Conservation (phyloP, 1,284 basidiomycete genomes). For the Phylloboletellus chloephorus region DNA sequence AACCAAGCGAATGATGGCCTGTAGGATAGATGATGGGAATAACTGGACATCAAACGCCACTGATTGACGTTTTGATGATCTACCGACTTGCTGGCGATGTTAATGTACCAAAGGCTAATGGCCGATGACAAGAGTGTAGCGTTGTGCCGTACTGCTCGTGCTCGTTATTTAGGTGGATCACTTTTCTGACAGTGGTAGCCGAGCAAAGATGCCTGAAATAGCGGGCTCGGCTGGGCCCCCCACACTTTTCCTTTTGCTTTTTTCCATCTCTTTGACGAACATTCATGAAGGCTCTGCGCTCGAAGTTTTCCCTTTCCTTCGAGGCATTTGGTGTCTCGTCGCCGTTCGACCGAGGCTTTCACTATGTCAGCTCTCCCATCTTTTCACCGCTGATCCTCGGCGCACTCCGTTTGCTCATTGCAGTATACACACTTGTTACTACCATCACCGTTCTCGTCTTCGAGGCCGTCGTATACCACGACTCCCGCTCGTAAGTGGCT, state of each 20-base stretch:
- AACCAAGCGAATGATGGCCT: no score
- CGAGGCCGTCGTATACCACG: slow-evolving; percentile 29
- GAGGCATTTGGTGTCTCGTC: slow-evolving; percentile 27
- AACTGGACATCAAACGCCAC: no score
- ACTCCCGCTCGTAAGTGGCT: slow-evolving; percentile 28
- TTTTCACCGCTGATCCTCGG: slow-evolving; percentile 45
- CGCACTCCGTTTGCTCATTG: slow-evolving; percentile 43
- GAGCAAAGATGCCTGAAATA: slow-evolving; percentile 12
- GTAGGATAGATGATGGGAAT: no score
- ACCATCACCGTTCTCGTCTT: slow-evolving; percentile 42
- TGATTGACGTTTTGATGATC: no score
- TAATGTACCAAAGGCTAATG: no score
- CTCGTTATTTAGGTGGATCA: no score
- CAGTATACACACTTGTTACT: slow-evolving; percentile 48
- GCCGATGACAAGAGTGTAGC: no score
- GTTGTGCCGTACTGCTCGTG: no score
- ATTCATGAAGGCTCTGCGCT: slow-evolving; percentile 9
- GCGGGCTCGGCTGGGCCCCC: slow-evolving; percentile 1
- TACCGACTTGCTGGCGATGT: no score
- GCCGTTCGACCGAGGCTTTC: slow-evolving; percentile 50
- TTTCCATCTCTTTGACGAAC: neutral
- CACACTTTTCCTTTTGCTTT: neutral
- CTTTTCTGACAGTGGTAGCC: no score
- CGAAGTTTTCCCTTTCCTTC: slow-evolving; percentile 14
- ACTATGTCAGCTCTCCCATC: slow-evolving; percentile 56